Evolutionary conservation across 2,329 filamentous ascomycete species (phyloP).

Genomic region (Aspergillus quadrilineatus): DNA sequence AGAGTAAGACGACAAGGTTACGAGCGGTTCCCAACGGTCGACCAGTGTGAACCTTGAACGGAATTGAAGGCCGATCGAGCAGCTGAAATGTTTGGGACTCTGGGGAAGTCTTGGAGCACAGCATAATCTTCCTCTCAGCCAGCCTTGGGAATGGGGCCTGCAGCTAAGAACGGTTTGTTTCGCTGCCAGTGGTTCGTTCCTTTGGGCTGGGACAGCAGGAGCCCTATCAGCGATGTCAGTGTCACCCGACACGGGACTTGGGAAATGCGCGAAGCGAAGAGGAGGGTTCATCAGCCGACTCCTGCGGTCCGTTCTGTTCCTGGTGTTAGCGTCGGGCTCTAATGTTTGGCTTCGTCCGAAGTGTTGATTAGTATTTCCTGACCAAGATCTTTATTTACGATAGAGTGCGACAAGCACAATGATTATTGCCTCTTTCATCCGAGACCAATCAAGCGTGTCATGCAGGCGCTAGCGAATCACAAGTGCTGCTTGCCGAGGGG

Average conservation of each 20-base stretch:
- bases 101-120: conserved; percentile 1
- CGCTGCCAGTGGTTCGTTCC: conserved; percentile 10
- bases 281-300: conserved; percentile 11
- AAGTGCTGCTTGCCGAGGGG: conserved; percentile 4
- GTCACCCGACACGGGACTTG: conserved; percentile 10
- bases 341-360: not conserved
- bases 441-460: not conserved
- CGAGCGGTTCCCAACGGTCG: conserved; percentile 4
- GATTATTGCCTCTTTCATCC: conserved; percentile 1
- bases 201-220: conserved; percentile 2
- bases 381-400: conserved; percentile 10
- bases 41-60: conserved; percentile 3
- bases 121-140: not conserved
- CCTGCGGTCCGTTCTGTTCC: conserved; percentile 9
- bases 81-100: conserved; percentile 3
- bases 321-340: conserved; percentile 7
- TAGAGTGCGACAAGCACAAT: conserved; percentile 10
- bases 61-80: conserved; percentile 7
- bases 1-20: conserved; percentile 6
- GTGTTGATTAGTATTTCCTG: conserved; percentile 2
- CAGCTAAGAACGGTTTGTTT: conserved; percentile 4
- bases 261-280: conserved; percentile 1
- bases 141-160: conserved; percentile 3
- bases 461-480: conserved; percentile 10
- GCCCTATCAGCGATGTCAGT: conserved; percentile 11